Percentiles rank a stretch among this genome's conserved stretches.
Evolutionary conservation across 169 alveolate genomes (phyloP).

Genomic region (Eimeria acervulina): DNA sequence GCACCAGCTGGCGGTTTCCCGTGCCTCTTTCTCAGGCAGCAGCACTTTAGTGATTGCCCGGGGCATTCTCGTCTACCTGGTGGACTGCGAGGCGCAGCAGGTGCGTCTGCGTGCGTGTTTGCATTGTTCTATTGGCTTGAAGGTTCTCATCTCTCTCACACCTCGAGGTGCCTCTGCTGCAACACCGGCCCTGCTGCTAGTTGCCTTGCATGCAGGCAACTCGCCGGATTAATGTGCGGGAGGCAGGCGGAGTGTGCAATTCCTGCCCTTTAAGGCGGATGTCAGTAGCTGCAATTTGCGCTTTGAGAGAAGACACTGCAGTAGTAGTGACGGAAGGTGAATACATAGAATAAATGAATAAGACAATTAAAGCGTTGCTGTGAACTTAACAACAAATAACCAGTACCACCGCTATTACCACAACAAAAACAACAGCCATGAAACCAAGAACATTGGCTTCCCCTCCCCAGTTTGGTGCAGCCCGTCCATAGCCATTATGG

Average conservation of each 20-base stretch:
- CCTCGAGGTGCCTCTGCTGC: neutral
- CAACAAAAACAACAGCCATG: neutral
- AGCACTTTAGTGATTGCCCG: constrained; percentile 9
- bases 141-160: neutral
- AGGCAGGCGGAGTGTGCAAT: neutral
- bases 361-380: no score
- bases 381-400: no score
- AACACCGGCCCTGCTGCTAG: neutral
- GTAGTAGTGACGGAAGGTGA: constrained; percentile 40
- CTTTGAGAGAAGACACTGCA: constrained; percentile 24
- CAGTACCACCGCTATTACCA: neutral
- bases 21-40: constrained; percentile 5
- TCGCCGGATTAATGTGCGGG: constrained; percentile 7
- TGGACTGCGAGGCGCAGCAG: constrained; percentile 65
- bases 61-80: neutral
- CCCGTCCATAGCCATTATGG: no score
- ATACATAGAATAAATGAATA: neutral
- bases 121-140: neutral
- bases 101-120: neutral
- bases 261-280: neutral
- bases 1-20: constrained; percentile 19
- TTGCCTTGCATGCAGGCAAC: constrained; percentile 21
- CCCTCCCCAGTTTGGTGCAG: no score
- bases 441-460: neutral
- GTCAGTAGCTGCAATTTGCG: constrained; percentile 41